phyloP scores from a whole-genome alignment of 352 stramenopile species.

The Phytopythium cucurbitacearum region DNA sequence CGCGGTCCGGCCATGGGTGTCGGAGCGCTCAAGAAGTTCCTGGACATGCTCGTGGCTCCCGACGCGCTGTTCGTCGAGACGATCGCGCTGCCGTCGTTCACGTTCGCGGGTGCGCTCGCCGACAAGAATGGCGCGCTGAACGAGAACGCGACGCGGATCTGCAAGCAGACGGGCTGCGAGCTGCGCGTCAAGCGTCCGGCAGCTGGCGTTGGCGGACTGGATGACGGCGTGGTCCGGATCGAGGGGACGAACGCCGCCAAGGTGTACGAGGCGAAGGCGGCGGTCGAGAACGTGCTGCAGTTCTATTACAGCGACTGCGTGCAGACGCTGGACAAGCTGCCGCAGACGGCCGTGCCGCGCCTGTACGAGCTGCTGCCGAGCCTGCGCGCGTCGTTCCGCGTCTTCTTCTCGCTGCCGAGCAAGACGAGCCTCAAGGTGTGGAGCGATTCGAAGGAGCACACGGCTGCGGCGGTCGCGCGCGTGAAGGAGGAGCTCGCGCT shows the following conservation, averaged over 20 bases:
- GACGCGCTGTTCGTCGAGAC: constrained; percentile 61
- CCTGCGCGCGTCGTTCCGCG: constrained; percentile 25
- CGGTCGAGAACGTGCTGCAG: constrained; percentile 71
- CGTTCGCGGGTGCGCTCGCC: constrained; percentile 50
- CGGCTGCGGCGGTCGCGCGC: constrained; percentile 31
- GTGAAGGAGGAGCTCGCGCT: constrained; percentile 43
- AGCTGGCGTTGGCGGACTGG: constrained; percentile 11
- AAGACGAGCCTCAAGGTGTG: constrained; percentile 64
- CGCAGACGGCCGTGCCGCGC: constrained; percentile 39
- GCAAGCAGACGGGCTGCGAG: constrained; percentile 74
- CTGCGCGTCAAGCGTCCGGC: constrained; percentile 37
- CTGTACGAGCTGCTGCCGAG: constrained; percentile 62
- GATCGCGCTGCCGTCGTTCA: constrained; percentile 44
- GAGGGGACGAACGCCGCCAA: constrained; percentile 56
- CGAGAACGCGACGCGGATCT: constrained; percentile 71
- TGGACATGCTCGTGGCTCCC: constrained; percentile 66
- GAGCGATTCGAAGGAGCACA: constrained; percentile 52
- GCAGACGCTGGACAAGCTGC: constrained; percentile 38
- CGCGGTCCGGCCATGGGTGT: constrained; percentile 63
- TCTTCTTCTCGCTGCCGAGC: constrained; percentile 55
- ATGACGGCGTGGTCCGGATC: constrained; percentile 51
- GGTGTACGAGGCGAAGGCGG: constrained; percentile 68
- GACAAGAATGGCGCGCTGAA: constrained; percentile 49
- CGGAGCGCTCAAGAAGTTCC: constrained; percentile 63
- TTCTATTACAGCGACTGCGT: constrained; percentile 75